Base-by-base conservation (phyloP, 192 early-diverging fungal genomes). In the Podila clonocystis region DNA sequence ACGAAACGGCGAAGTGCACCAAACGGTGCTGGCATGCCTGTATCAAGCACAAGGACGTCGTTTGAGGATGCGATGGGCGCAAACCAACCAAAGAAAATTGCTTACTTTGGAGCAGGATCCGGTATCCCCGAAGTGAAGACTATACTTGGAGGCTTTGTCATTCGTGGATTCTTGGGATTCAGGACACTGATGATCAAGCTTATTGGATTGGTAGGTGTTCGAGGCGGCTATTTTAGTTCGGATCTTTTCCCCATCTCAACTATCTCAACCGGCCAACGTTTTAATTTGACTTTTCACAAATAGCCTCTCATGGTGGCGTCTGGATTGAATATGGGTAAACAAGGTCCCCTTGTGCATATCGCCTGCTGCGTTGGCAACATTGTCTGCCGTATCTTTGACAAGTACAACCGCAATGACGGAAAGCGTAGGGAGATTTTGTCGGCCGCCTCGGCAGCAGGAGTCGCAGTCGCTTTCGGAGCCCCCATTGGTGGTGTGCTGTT, bases 401-500 rank as follows among this genome's bases (percentile, higher is more conserved):
- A 97, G 82, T 99, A 95, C 79, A 90, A 91, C 76, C 88, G 91
- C 24, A 99, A 99, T 82, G 97, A 98, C 62, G 76, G 76, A 20
- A 95, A 96, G 69, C 92, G 93, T 31, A 90, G 97, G 65, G 97
- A 99, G 82, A 95, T 98, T 59, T 82, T 99, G 64, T 97, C 96
- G 3, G 97, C 97, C 22, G 90, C 96, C 1, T 91, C 96, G 6
- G 97, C 96, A 11, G 93, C 97, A 3, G 97, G 97, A 55, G 93
- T 99, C 19, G 92, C 95, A 29, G 94, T 96, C 41, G 97, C 97
- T 5, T 99, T 99, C 84, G 97, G 96, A 29, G 95, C 97, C 3
- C 97, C 97, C 0, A 97, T 99, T 58, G 97, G 97, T 24, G 97
- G 97, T 9, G 97, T 98, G 17, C 77, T 98, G 48, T 97, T 98